These are phyloP conservation scores for Cutaneotrichosporon cutaneum DNA, from an alignment of 1,284 basidiomycete genomes.

Conservation along the genomic window DNA sequence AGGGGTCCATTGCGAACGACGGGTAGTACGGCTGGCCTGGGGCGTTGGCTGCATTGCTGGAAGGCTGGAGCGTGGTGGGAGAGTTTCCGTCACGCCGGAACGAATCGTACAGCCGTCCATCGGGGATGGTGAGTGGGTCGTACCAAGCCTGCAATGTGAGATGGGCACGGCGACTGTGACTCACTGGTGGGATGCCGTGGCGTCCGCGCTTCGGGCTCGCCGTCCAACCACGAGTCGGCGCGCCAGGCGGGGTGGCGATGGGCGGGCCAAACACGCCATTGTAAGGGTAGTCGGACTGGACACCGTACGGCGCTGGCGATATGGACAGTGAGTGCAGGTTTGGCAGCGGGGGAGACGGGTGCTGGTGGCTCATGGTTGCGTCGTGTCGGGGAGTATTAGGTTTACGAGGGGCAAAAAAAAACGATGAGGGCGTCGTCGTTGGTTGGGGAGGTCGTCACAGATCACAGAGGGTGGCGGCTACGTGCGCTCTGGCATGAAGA, in stretches of 20 bases:
- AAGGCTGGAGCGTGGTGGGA: conserved; percentile 45
- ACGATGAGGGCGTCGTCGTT: neutral
- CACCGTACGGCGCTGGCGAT: conserved; percentile 33
- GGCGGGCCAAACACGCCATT: conserved; percentile 50
- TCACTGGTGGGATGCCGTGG: conserved; percentile 43
- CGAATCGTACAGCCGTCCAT: conserved; percentile 21
- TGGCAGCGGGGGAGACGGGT: conserved; percentile 44
- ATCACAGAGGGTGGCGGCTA: neutral
- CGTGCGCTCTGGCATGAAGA: neutral
- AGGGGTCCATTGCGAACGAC: conserved; percentile 21
- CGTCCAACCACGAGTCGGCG: conserved; percentile 32
- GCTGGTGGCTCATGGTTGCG: conserved; percentile 24
- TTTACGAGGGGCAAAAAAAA: neutral
- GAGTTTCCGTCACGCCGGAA: conserved; percentile 40
- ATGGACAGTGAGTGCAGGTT: conserved; percentile 44
- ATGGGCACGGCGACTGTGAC: conserved; percentile 12
- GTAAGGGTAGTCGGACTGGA: conserved; percentile 43
- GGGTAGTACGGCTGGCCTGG: conserved; percentile 22
- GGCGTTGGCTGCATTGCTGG: conserved; percentile 38
- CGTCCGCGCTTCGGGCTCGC: conserved; percentile 39
- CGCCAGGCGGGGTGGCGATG: conserved; percentile 24
- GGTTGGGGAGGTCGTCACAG: neutral
- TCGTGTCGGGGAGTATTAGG: neutral
- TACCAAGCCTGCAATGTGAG: conserved; percentile 41
- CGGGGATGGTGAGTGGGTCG: conserved; percentile 35